phyloP scores from a whole-genome alignment of 2,329 filamentous ascomycete species.

The Bipolaris gigantea region DNA sequence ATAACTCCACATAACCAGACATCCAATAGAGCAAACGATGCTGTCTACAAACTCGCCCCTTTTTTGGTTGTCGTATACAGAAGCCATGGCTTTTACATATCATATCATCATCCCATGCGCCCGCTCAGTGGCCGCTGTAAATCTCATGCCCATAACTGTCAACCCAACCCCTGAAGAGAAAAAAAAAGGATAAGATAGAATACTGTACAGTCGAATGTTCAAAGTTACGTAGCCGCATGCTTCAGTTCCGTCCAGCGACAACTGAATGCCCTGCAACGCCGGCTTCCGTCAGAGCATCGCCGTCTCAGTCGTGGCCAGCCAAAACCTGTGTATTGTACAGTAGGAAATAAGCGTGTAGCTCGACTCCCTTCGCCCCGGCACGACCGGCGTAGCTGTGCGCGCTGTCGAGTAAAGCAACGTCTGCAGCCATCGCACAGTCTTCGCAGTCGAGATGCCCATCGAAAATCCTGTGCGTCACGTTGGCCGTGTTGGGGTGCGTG shows the following conservation, averaged over 20 bases:
- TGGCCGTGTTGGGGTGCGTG: slow-evolving; percentile 2
- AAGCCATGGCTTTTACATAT: slow-evolving; percentile 16
- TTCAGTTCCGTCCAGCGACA: slow-evolving; percentile 18
- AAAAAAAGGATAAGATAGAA: not conserved
- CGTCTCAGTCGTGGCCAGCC: not conserved
- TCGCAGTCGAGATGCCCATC: not conserved
- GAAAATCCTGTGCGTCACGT: slow-evolving; percentile 12
- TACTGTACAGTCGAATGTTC: slow-evolving; percentile 10
- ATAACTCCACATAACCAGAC: slow-evolving; percentile 5
- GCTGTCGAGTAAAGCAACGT: not conserved
- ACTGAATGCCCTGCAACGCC: slow-evolving; percentile 10
- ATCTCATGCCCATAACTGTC: not conserved
- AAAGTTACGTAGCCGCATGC: slow-evolving; percentile 1
- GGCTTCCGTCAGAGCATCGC: not conserved
- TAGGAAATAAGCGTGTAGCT: slow-evolving; percentile 1
- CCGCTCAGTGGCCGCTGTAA: slow-evolving; percentile 14
- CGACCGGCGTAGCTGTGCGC: not conserved
- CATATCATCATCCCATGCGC: slow-evolving; percentile 13
- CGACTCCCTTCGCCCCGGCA: not conserved
- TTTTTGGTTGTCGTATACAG: slow-evolving; percentile 13
- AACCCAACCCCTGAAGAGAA: not conserved
- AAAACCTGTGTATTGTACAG: not conserved
- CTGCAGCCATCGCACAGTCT: slow-evolving; percentile 2
- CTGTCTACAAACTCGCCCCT: slow-evolving; percentile 11
- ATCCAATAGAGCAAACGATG: not conserved